phyloP scores from a whole-genome alignment of 495 filamentous ascomycete species.

The Daldinia decipiens region DNA sequence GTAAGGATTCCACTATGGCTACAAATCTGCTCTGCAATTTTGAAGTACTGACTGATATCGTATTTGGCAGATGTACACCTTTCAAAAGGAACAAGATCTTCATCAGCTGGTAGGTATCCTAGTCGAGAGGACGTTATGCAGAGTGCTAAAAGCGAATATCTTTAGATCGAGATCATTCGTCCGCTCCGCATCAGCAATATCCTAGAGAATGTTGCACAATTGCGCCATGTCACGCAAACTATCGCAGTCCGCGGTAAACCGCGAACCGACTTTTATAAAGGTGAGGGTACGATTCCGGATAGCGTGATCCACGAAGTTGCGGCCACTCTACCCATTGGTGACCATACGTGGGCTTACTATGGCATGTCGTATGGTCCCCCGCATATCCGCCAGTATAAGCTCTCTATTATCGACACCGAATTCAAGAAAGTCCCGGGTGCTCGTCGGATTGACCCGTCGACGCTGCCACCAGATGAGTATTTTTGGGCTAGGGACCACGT shows the following conservation, averaged over 20 bases:
- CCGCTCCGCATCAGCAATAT: constrained; percentile 62
- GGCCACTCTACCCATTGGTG: constrained; percentile 53
- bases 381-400: constrained; percentile 48
- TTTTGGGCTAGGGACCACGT: constrained; percentile 54
- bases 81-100: constrained; percentile 62
- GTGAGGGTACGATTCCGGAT: constrained; percentile 52
- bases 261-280: constrained; percentile 56
- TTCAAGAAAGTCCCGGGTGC: constrained; percentile 54
- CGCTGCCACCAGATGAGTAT: constrained; percentile 47
- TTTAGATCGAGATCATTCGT: constrained; percentile 59
- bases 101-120: constrained; percentile 46
- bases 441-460: constrained; percentile 48
- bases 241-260: constrained; percentile 57
- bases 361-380: constrained; percentile 57
- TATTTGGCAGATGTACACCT: constrained; percentile 55
- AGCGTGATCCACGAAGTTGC: constrained; percentile 52
- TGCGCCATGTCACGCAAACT: constrained; percentile 63
- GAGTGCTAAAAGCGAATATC: neutral
- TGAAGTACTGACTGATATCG: constrained; percentile 17
- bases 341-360: constrained; percentile 63
- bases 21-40: neutral
- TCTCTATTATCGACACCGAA: constrained; percentile 49
- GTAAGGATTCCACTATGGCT: constrained; percentile 34
- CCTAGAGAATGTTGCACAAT: constrained; percentile 66
- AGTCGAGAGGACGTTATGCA: neutral